These are phyloP conservation scores for Leccinellum albellum DNA, from an alignment of 768 basidiomycete genomes.

Conservation along the genomic window DNA sequence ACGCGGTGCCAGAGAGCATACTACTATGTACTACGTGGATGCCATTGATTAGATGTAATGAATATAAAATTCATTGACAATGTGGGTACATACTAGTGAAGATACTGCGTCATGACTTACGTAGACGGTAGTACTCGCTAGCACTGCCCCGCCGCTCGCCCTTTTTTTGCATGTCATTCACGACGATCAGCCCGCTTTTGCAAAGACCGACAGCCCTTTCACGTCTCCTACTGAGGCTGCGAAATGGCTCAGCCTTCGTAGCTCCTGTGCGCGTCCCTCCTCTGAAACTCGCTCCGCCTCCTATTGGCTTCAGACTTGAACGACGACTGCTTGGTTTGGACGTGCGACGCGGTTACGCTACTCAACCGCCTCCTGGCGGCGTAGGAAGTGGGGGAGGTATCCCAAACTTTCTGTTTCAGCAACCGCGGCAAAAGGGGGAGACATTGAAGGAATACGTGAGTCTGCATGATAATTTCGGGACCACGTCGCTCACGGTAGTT, in stretches of 20 bases:
- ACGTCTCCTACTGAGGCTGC: conserved; percentile 17
- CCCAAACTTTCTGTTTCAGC: conserved; percentile 55
- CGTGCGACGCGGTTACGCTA: conserved; percentile 40
- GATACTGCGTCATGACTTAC: too few species aligned
- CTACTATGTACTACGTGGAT: too few species aligned
- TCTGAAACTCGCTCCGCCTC: background rate
- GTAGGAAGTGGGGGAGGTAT: conserved; percentile 38
- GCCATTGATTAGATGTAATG: too few species aligned
- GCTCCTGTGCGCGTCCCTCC: background rate
- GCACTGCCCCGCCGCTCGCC: too few species aligned
- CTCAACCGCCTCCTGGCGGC: conserved; percentile 41
- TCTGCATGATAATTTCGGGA: conserved; percentile 15
- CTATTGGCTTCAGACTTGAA: background rate
- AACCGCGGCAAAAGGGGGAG: conserved; percentile 74
- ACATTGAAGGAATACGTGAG: conserved; percentile 77
- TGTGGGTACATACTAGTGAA: too few species aligned
- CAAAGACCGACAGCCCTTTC: conserved; percentile 6
- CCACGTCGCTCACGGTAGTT: background rate
- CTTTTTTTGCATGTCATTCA: conserved; percentile 7
- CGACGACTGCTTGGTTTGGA: background rate
- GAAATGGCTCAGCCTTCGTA: conserved; percentile 17
- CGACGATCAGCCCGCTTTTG: background rate
- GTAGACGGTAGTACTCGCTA: too few species aligned
- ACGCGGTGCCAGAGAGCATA: too few species aligned
- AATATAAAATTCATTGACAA: too few species aligned